Evolutionary conservation across 768 basidiomycete genomes (phyloP).

Genomic region (Butyriboletus loyo): DNA sequence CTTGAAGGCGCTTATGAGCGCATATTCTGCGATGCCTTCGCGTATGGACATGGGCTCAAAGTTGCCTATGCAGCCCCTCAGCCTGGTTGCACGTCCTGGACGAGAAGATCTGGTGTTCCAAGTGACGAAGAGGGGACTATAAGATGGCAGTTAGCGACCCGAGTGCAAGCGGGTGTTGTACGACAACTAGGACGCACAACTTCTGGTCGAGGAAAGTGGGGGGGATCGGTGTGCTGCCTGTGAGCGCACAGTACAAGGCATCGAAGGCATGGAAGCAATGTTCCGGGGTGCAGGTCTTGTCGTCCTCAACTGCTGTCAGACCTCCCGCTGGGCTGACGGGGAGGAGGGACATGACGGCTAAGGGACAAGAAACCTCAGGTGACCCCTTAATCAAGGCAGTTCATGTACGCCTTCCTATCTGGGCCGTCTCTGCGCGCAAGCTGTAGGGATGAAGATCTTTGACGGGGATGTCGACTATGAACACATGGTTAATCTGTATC

Average conservation of each 20-base stretch:
- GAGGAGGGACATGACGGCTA: conserved; percentile 51
- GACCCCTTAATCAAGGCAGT: background rate
- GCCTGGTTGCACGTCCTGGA: conserved; percentile 54
- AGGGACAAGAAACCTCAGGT: conserved; percentile 17
- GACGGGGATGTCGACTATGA: conserved; percentile 28
- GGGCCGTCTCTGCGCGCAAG: conserved; percentile 12
- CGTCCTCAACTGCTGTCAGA: conserved; percentile 37
- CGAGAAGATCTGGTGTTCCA: conserved; percentile 79
- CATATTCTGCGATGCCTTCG: conserved; percentile 84
- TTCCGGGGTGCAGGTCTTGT: conserved; percentile 58
- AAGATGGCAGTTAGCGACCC: conserved; percentile 2
- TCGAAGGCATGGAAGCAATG: conserved; percentile 86
- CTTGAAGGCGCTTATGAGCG: conserved; percentile 85
- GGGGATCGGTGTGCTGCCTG: conserved; percentile 46
- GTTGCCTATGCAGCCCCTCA: conserved; percentile 94
- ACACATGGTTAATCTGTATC: conserved; percentile 36
- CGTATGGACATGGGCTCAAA: conserved; percentile 75
- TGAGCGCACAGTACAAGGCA: conserved; percentile 74
- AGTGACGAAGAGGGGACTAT: conserved; percentile 85
- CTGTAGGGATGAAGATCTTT: background rate
- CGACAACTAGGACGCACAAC: conserved; percentile 62
- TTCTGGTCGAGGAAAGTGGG: conserved; percentile 70
- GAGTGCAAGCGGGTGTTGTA: background rate
- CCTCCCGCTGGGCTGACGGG: conserved; percentile 48
- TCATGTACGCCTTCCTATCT: conserved; percentile 27